Evolutionary conservation across 1,284 basidiomycete species (phyloP).

Genomic region (Cystobasidium sp.): DNA sequence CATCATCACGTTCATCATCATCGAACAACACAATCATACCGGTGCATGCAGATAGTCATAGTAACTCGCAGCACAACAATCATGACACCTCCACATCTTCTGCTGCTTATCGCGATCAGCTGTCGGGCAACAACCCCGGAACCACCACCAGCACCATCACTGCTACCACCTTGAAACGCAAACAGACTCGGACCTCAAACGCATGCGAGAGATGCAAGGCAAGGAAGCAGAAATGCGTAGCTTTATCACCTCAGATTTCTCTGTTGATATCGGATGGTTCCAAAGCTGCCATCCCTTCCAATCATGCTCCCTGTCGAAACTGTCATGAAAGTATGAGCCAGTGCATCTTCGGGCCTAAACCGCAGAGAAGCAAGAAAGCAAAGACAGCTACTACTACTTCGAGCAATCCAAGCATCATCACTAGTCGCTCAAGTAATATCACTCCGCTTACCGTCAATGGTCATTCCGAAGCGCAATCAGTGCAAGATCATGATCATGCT

Average conservation of each 20-base stretch:
- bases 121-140: background rate
- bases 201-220: constrained; percentile 4
- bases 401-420: background rate
- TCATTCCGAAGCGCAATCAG: no score
- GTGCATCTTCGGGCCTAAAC: background rate
- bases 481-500: no score
- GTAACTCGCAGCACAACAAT: no score
- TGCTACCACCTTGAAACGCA: background rate
- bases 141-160: background rate
- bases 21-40: no score
- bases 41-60: no score
- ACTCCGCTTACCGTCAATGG: no score
- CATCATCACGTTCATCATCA: no score
- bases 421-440: background rate
- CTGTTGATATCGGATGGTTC: background rate
- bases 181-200: background rate
- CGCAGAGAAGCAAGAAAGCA: background rate
- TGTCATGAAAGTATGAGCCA: constrained; percentile 10
- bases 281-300: background rate
- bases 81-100: no score
- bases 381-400: background rate
- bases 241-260: background rate
- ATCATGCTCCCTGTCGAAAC: background rate
- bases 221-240: constrained; percentile 8
- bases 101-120: background rate